Percentiles rank a stretch among this genome's conserved stretches.
Evolutionary conservation across 2,329 filamentous ascomycete species (phyloP).

Genomic region (Paradendryphiella salina): DNA sequence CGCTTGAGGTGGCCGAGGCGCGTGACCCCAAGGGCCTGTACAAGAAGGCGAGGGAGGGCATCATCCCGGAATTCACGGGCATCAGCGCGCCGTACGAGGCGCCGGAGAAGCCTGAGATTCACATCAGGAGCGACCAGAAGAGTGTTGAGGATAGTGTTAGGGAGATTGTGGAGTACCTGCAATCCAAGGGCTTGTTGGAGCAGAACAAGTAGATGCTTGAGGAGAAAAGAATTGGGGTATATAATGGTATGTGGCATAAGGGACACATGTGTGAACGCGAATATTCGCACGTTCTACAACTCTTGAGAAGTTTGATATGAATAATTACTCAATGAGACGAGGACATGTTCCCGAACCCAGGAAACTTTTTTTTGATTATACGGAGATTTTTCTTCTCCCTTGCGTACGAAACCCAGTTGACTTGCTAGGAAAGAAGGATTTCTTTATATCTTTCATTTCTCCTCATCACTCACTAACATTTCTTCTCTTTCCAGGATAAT

Average conservation of each 20-base stretch:
- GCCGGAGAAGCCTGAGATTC: constrained; percentile 81
- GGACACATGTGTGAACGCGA: neutral
- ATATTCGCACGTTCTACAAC: too few species aligned
- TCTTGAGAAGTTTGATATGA: too few species aligned
- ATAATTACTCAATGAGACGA: too few species aligned
- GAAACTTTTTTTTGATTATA: too few species aligned
- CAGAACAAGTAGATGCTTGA: constrained; percentile 5
- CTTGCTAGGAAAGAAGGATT: too few species aligned
- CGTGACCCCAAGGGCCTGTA: constrained; percentile 97
- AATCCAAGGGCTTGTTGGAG: constrained; percentile 67
- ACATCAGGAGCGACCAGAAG: constrained; percentile 78
- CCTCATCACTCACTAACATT: too few species aligned
- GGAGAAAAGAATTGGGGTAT: neutral
- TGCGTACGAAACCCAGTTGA: too few species aligned
- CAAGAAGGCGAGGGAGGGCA: constrained; percentile 90
- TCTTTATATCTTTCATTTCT: too few species aligned
- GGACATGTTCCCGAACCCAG: too few species aligned
- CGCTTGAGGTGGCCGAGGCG: constrained; percentile 88
- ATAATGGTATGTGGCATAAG: neutral
- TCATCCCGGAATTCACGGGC: constrained; percentile 97
- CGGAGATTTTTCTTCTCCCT: too few species aligned
- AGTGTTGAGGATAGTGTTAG: constrained; percentile 86
- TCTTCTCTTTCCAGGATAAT: too few species aligned
- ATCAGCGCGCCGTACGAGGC: constrained; percentile 95
- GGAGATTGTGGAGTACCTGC: constrained; percentile 79